Evolutionary conservation across 805 yeast species (phyloP).

Genomic region (Ogataea ramenticola): DNA sequence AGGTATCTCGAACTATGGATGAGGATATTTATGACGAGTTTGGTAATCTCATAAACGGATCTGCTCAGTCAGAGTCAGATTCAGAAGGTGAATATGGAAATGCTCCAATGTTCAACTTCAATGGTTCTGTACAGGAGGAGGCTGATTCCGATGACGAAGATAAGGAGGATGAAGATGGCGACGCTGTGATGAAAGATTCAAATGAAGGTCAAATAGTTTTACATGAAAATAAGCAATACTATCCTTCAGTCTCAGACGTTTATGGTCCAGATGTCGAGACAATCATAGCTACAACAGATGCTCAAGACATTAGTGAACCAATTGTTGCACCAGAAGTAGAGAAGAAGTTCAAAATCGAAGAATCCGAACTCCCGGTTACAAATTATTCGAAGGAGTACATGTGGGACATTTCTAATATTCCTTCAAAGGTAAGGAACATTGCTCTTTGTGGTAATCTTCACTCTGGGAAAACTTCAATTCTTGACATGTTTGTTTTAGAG

Average conservation of each 20-base stretch:
- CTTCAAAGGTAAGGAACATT: slow-evolving; percentile 65
- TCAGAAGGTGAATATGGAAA: slow-evolving; percentile 5
- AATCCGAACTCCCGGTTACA: slow-evolving; percentile 48
- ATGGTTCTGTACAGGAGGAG: not conserved
- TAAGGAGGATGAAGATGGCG: slow-evolving; percentile 11
- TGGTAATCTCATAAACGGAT: slow-evolving; percentile 58
- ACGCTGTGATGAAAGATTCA: slow-evolving; percentile 4
- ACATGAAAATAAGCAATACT: slow-evolving; percentile 38
- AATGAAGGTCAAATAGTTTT: slow-evolving; percentile 25
- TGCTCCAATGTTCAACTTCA: not conserved
- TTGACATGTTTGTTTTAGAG: slow-evolving; percentile 60
- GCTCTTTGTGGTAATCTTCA: slow-evolving; percentile 76
- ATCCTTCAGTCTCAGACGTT: slow-evolving; percentile 36
- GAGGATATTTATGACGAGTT: slow-evolving; percentile 78
- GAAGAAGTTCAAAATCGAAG: slow-evolving; percentile 41
- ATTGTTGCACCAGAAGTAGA: slow-evolving; percentile 47
- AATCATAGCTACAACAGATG: slow-evolving; percentile 42
- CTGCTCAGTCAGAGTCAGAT: slow-evolving; percentile 25
- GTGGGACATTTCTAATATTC: slow-evolving; percentile 36
- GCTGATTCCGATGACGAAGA: slow-evolving; percentile 19
- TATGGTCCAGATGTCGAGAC: slow-evolving; percentile 64
- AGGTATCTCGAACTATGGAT: slow-evolving; percentile 31
- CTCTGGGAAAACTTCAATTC: slow-evolving; percentile 78
- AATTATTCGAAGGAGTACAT: slow-evolving; percentile 59
- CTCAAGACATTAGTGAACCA: slow-evolving; percentile 47